Evolutionary conservation across 768 basidiomycete species (phyloP), one percentile per base, ranked within the genome.

Genomic region (Podaxis sp.): DNA sequence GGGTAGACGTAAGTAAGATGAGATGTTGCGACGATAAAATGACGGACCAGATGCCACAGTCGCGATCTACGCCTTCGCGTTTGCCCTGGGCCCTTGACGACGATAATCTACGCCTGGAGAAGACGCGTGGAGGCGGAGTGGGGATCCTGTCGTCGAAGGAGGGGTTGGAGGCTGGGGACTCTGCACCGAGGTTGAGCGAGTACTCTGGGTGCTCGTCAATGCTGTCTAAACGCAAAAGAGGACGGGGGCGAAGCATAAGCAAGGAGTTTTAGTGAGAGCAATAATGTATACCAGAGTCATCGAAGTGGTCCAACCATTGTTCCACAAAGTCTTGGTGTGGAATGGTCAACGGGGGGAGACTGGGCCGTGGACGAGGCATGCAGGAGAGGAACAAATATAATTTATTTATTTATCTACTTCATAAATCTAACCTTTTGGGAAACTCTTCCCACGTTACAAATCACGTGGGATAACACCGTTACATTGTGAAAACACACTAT

Each of bases 171-270:
- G 52, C 51, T 7, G 72, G 71, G 22, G 72, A 66, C 49, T 71
- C 70, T 11, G 72, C 66, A 9, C 71, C 72, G 9, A 73, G 68
- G 60, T 73, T 64, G 7, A 73, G 57, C 26, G 62, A 63, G 38
- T 72, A 72, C 55, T 72, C 72, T 26, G 69, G 52, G 36, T 71
- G 69, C 51, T 73, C 72, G 4, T 70, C 70, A 52, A 71, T 71
- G 55, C 67, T 68, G 42, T 64, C 65, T 69, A 70, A 64, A 52
- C 52, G 40, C 39, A 55, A 36, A 13, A 13, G 8, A 9, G 22
- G 30, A 39, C 49, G 49, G 19, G 24, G 36, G 12, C 49, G 48
- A 39, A 22, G 49, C 59, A 60, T 60, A 36, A 60, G 59, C 38
- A 28, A 19, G 11, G 3, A 17, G 39, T 24, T 13, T 24, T 19